Base-by-base conservation (phyloP, 2,329 filamentous ascomycete genomes). In the Onygenales sp. region DNA sequence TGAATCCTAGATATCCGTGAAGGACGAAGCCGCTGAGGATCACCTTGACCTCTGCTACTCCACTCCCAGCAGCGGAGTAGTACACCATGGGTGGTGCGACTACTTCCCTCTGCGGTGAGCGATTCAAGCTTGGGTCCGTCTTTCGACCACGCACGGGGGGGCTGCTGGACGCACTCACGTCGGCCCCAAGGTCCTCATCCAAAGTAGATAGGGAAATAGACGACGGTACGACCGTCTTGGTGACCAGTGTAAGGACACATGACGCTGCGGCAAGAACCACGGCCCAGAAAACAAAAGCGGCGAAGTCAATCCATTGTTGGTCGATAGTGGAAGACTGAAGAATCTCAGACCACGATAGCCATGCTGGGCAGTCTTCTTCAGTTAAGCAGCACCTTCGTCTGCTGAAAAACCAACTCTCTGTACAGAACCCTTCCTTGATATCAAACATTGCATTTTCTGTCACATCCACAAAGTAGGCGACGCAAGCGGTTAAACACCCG, bases 21-120 rank as follows among this genome's bases (percentile, higher is more conserved):
- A 98, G 76, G 52, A 98, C 92, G 64, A 97, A 98, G 5, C 93
- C 93, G 63, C 90, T 96, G n/a, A 97, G 80, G 54, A 97, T 97
- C 55, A 97, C 93, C 59, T 93, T 91, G 53, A 97, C 92, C 72
- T 98, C 93, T 6, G 93, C 93, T 10, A 98, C 93, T 62, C 93
- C 93, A 70, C 90, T 95, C 48, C 93, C 93, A 42, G 92, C 92
- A 54, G 92, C 93, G 6, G 93, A 91, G 68, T 96, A 98, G 70
- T 95, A 98, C 4, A 92, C 80, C 85, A 94, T 94, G 1, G 88
- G 87, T 2, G 85, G 80, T 0, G 75, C 69, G 2, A 63, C 54
- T 14, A 68, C 64, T 33, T 68, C 66, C 53, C 42, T 43, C 14
- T 34, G 42, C 14, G 33, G 46, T 3, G 46, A 48, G 13, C 36